phyloP scores from a whole-genome alignment of 441 rosid genomes.

The Hura crepitans region DNA sequence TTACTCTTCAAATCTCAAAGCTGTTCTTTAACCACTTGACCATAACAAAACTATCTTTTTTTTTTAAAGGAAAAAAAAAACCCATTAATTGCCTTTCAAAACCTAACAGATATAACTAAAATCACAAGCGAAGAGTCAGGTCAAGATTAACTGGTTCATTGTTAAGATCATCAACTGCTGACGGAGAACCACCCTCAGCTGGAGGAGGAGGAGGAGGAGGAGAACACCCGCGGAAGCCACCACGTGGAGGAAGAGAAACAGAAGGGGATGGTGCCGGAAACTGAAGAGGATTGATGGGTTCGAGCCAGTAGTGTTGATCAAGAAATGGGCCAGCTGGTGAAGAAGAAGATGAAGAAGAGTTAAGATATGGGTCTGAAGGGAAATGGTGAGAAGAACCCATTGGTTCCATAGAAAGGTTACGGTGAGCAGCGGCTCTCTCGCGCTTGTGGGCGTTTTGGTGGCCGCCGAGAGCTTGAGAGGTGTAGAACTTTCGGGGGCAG shows the following conservation, averaged over 20 bases:
- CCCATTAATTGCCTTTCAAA: not conserved
- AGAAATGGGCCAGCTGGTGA: not conserved
- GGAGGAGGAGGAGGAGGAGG: constrained; percentile 12
- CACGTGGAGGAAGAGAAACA: constrained; percentile 12
- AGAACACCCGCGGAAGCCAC: constrained; percentile 20
- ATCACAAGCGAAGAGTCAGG: constrained; percentile 63
- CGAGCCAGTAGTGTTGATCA: constrained; percentile 18
- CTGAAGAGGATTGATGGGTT: constrained; percentile 21
- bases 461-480: constrained; percentile 94
- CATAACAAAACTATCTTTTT: not conserved
- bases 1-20: not conserved
- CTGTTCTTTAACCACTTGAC: constrained; percentile 3
- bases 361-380: not conserved
- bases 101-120: not conserved
- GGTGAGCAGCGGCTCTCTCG: constrained; percentile 79
- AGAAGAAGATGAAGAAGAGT: not conserved
- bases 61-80: not conserved
- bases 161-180: constrained; percentile 20
- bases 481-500: constrained; percentile 85
- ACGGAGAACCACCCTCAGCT: constrained; percentile 19
- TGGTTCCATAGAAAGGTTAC: constrained; percentile 31
- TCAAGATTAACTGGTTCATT: constrained; percentile 45
- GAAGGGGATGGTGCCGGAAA: constrained; percentile 13
- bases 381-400: not conserved
- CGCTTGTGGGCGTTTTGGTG: constrained; percentile 97